These are phyloP conservation scores for Phyllosticta citriasiana DNA, from an alignment of 2,329 filamentous ascomycete genomes.

Conservation along the genomic window DNA sequence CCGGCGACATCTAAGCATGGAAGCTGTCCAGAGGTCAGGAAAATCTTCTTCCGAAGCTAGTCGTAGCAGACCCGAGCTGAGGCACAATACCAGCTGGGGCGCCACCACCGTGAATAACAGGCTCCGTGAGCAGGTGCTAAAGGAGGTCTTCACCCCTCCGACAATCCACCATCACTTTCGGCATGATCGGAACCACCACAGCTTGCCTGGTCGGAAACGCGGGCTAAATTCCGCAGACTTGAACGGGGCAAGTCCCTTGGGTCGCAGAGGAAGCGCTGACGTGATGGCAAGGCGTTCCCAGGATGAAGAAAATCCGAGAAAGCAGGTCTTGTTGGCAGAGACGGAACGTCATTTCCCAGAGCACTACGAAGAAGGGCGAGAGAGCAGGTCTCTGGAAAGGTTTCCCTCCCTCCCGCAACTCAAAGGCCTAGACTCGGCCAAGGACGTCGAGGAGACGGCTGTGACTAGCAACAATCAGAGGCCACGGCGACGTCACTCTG, in stretches of 20 bases:
- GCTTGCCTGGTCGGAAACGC: conserved; percentile 5
- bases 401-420: conserved; percentile 9
- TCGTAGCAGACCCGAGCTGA: conserved; percentile 32
- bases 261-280: conserved; percentile 30
- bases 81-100: conserved; percentile 59
- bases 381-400: conserved; percentile 7
- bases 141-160: conserved; percentile 80
- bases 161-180: conserved; percentile 67
- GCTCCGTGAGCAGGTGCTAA: conserved; percentile 81
- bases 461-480: conserved; percentile 15
- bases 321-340: conserved; percentile 33
- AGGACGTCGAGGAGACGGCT: conserved; percentile 15
- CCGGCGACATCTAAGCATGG: conserved; percentile 26
- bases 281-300: conserved; percentile 14
- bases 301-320: conserved; percentile 18
- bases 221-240: neutral
- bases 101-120: conserved; percentile 84
- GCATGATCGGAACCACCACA: conserved; percentile 37
- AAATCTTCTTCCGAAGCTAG: conserved; percentile 14
- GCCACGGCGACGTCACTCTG: conserved; percentile 66
- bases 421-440: conserved; percentile 17
- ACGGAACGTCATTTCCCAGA: conserved; percentile 21
- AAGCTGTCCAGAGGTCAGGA: conserved; percentile 13
- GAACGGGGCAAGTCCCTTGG: conserved; percentile 14
- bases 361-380: neutral